Evolutionary conservation across 768 basidiomycete species (phyloP), one percentile per base, ranked within the genome.

Genomic region (Paxillus rubicundulus): DNA sequence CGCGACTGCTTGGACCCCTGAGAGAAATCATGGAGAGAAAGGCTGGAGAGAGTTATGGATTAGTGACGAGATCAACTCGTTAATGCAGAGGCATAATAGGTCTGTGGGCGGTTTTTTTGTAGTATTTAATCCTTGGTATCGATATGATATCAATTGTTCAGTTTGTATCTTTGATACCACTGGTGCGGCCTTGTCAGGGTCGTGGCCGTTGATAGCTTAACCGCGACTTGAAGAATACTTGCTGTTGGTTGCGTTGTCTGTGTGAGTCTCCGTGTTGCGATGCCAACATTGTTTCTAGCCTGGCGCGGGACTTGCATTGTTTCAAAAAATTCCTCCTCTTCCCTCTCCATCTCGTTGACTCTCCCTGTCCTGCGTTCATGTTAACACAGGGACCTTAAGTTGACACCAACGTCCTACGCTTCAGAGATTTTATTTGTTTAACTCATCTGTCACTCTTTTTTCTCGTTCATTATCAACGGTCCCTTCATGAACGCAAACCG

Each of bases 21-120:
- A 84, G 90, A 54, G 94, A 95, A 69, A 86, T 93, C 65, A 92
- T 95, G 91, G 91, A 92, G 65, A 82, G 92, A 59, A 83, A 86
- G 63, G 87, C 90, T n/a, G 89, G 86, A 18, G 86, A 89, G 64
- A 78, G 76, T 45, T 91, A 91, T 66, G 79, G 78, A 2, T 54
- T 67, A 49, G 62, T 52, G 62, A 50, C 67, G 40, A 57, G 67
- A 45, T 51, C 70, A 21, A 68, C 69, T 57, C 73, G 72, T 40
- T 74, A 55, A 68, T 21, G 47, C 24, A 5, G 33, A 6, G 24
- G 24, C 3, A 46, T 5, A 18, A 17, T 6, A 16, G 21, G 24
- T 45, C 36, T 24, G 38, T 30, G 44, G 33, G 28, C 24, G 47
- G 16, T 41, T 47, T 33, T 41, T 38, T 47, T 46, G 52, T 59